Base-by-base conservation (phyloP, 202 grass and related monocot species). In the Brachypodium distachyon region DNA sequence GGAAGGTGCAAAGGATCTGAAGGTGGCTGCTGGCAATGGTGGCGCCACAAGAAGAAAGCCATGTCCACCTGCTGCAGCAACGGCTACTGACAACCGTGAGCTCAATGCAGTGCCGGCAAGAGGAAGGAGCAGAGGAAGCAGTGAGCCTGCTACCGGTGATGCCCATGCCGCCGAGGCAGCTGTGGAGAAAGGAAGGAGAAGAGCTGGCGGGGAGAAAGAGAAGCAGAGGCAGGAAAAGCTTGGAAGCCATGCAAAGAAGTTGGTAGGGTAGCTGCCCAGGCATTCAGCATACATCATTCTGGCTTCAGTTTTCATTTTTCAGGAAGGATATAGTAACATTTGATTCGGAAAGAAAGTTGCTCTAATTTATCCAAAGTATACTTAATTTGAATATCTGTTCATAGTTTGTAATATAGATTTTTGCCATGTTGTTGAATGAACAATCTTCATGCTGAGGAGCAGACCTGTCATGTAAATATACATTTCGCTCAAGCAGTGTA, bases 211-310 rank as follows among this genome's bases (percentile, higher is more conserved):
- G 22, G 88, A 81, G 63, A 73, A 87, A 60, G 77, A 81, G 43
- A 77, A 72, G 29, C 77, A 72, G 49, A 81, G 58, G 60, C 52
- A 39, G 16, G 44, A 26, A 68, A 87, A 61, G 61, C 51, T 41
- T 64, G 77, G 59, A 74, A 81, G 36, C 36, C 77, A 51, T 77
- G 67, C 48, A 19, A 91, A 81, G 19, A 81, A 87, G 54, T 0
- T 47, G 41, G 64, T 6, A 51, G 6, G 27, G 25, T 74, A 67
- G 76, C 64, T 68, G 26, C 64, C 64, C 19, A 0, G 25, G 41
- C 64, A 47, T 67, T 44, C 63, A 10, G 39, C 63, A 28, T 67
- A 28, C 63, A 10, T 21, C 63, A 28, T 2, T 16, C 41, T 46
- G 23, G 23, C 14, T 26, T 47, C 7, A 11, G 10, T 12, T 68